Conservation (phyloP, 2,329 filamentous ascomycete genomes). For the Venturia carpophila region DNA sequence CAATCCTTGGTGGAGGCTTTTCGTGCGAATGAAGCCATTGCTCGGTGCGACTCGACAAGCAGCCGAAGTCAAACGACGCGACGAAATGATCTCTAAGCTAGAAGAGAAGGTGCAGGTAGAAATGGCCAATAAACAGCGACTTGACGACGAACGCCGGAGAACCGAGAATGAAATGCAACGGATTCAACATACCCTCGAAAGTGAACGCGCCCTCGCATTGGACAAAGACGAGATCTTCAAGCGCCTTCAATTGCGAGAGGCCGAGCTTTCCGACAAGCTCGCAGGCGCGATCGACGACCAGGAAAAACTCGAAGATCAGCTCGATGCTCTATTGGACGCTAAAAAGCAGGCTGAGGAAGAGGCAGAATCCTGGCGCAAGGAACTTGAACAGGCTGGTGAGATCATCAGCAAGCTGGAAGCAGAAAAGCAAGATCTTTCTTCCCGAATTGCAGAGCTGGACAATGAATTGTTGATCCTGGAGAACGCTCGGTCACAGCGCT, state of each 20-base stretch:
- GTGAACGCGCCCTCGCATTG: constrained; percentile 85
- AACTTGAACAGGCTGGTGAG: constrained; percentile 84
- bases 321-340: constrained; percentile 79
- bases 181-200: constrained; percentile 90
- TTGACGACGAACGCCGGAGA: constrained; percentile 87
- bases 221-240: constrained; percentile 99
- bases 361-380: constrained; percentile 65
- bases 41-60: constrained; percentile 87
- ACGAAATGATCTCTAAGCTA: constrained; percentile 84
- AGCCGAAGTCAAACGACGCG: constrained; percentile 86
- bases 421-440: constrained; percentile 70
- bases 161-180: constrained; percentile 80
- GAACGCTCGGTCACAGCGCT: constrained; percentile 62
- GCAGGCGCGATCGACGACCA: constrained; percentile 88
- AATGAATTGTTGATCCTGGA: constrained; percentile 62
- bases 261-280: constrained; percentile 87
- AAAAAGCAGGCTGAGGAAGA: constrained; percentile 86
- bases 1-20: constrained; percentile 96
- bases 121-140: constrained; percentile 60
- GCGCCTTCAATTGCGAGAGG: constrained; percentile 83
- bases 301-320: constrained; percentile 84
- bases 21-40: constrained; percentile 90
- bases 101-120: constrained; percentile 78
- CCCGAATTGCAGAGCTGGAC: constrained; percentile 62
- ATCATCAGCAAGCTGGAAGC: constrained; percentile 80